phyloP scores from a whole-genome alignment of 75 land plant species.

The Sequoiadendron giganteum region DNA sequence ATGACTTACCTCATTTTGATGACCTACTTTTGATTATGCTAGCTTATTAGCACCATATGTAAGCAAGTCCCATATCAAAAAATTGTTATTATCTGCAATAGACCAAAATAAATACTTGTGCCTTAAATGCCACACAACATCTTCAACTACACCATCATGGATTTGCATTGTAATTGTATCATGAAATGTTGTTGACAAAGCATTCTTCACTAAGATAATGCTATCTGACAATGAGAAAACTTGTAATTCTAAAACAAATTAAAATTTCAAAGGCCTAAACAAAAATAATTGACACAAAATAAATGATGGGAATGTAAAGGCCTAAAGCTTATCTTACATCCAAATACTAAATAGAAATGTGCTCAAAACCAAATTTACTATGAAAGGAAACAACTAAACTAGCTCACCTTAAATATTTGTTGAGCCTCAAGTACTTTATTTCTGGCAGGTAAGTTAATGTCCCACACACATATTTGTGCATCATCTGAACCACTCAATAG shows the following conservation, averaged over 20 bases:
- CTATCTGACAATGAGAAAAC: not conserved
- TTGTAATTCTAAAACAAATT: not conserved
- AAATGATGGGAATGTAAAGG: not conserved
- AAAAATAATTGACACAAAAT: not conserved
- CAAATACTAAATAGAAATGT: not conserved
- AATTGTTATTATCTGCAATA: conserved; percentile 80
- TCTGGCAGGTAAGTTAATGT: conserved; percentile 65
- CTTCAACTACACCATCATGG: conserved; percentile 76
- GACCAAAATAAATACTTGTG: conserved; percentile 90
- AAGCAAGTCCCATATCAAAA: conserved; percentile 84
- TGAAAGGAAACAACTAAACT: not conserved
- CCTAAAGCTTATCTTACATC: not conserved
- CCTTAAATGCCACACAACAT: conserved; percentile 90
- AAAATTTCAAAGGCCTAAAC: not conserved
- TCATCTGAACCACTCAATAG: conserved; percentile 94
- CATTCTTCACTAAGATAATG: not conserved
- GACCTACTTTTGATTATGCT: conserved; percentile 69
- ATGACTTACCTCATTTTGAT: conserved; percentile 75
- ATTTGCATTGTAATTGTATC: no score
- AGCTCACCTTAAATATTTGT: conserved; percentile 75
- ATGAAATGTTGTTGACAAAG: not conserved
- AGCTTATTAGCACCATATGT: conserved; percentile 55
- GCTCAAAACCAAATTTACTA: not conserved
- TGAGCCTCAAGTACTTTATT: conserved; percentile 77
- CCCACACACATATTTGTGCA: conserved; percentile 92